Conservation (phyloP, 2,329 filamentous ascomycete species). For the Calonectria multiphialidica region DNA sequence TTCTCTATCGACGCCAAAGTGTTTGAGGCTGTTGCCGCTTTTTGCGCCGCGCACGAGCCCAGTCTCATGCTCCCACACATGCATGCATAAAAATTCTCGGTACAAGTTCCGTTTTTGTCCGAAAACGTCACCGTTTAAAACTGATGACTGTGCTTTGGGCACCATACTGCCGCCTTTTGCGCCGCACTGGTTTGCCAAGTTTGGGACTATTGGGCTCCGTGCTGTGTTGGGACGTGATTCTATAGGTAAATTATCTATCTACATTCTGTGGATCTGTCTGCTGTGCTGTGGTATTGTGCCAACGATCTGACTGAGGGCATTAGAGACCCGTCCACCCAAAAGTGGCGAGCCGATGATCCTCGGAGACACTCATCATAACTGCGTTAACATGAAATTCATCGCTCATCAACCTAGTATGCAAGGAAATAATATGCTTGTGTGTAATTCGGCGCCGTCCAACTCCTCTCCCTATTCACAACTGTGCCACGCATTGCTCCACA, state of each 20-base stretch:
- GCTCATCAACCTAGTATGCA: constrained; percentile 3
- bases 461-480: not conserved
- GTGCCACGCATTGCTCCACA: not conserved
- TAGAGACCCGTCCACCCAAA: not conserved
- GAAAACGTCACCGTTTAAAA: not conserved
- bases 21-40: constrained; percentile 7
- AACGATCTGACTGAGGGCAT: constrained; percentile 10
- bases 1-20: not conserved
- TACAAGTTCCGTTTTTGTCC: not conserved
- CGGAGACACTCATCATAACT: constrained; percentile 6
- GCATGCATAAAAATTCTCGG: not conserved
- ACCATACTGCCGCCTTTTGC: not conserved
- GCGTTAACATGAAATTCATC: constrained; percentile 10
- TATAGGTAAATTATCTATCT: constrained; percentile 1
- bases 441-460: not conserved
- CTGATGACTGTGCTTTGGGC: not conserved
- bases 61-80: not conserved
- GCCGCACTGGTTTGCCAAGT: not conserved
- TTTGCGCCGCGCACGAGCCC: constrained; percentile 1
- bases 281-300: constrained; percentile 3
- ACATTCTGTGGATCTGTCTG: not conserved
- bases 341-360: not conserved
- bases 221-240: not conserved
- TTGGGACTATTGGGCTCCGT: not conserved
- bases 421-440: not conserved